Conservation (phyloP, 768 basidiomycete genomes). For the Artomyces pyxidatus region DNA sequence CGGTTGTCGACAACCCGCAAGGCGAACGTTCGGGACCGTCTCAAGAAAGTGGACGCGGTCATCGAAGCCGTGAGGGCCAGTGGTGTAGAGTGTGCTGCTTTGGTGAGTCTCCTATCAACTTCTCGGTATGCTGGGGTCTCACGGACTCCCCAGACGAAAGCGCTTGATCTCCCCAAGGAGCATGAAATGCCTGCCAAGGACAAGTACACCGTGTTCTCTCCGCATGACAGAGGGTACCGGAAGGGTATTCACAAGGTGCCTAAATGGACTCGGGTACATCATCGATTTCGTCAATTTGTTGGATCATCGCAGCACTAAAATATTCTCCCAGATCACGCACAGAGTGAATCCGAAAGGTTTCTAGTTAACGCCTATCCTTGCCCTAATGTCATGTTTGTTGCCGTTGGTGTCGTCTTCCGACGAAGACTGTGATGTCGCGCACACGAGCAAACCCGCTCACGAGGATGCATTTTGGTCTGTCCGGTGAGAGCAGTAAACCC, state of each 20-base stretch:
- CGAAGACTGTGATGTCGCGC: too few species aligned
- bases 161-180: conserved; percentile 84
- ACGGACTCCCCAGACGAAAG: conserved; percentile 42
- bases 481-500: too few species aligned
- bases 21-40: conserved; percentile 79
- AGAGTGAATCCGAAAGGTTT: conserved; percentile 90
- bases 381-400: neutral
- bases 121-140: too few species aligned
- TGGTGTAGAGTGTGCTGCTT: conserved; percentile 66
- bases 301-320: neutral
- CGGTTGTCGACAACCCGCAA: conserved; percentile 87
- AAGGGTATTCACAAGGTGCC: conserved; percentile 97
- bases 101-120: too few species aligned
- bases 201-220: conserved; percentile 90
- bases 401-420: too few species aligned
- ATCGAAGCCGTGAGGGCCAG: conserved; percentile 81
- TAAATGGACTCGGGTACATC: conserved; percentile 87
- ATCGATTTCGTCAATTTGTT: neutral
- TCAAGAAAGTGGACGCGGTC: conserved; percentile 90
- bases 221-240: conserved; percentile 64
- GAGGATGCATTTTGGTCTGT: too few species aligned
- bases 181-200: conserved; percentile 87
- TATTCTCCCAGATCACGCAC: conserved; percentile 58
- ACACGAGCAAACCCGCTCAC: too few species aligned
- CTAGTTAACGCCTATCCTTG: conserved; percentile 26